Evolutionary conservation across 306 rosid genomes (phyloP).

Genomic region (Mimosa bimucronata): DNA sequence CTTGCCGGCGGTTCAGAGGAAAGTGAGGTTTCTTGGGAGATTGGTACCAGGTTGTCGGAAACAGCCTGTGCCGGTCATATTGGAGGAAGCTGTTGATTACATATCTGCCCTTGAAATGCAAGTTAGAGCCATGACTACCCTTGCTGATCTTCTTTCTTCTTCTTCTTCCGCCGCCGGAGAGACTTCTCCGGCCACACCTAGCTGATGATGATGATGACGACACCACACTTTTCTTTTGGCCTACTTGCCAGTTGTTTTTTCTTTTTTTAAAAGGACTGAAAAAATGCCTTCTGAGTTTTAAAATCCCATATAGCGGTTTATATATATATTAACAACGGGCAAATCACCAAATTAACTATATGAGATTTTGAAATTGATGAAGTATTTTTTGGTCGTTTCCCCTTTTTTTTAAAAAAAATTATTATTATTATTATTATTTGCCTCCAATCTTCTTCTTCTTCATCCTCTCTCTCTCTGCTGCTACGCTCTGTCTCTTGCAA

Average conservation of each 20-base stretch:
- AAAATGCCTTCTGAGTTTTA: too few species aligned
- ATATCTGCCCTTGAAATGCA: constrained; percentile 97
- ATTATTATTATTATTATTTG: constrained; percentile 4
- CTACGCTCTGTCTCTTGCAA: constrained; percentile 29
- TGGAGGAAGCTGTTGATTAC: constrained; percentile 86
- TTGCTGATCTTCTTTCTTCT: constrained; percentile 64
- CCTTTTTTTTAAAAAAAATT: neutral
- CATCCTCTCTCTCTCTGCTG: neutral
- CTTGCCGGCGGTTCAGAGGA: constrained; percentile 78
- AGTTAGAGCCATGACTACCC: constrained; percentile 81
- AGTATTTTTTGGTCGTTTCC: too few species aligned
- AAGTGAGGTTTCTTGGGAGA: constrained; percentile 74
- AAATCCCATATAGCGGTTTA: too few species aligned
- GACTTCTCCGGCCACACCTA: constrained; percentile 50
- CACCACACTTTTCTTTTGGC: constrained; percentile 29
- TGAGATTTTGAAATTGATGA: too few species aligned
- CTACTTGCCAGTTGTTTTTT: constrained; percentile 38
- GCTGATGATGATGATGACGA: constrained; percentile 45
- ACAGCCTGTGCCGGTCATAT: constrained; percentile 78
- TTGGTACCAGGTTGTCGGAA: constrained; percentile 96
- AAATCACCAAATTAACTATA: too few species aligned
- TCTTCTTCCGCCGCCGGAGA: constrained; percentile 37
- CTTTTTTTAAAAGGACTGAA: too few species aligned
- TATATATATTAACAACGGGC: too few species aligned
- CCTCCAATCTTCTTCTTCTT: neutral